phyloP scores from a whole-genome alignment of 352 stramenopile genomes.

The Thraustochytrium striatum region DNA sequence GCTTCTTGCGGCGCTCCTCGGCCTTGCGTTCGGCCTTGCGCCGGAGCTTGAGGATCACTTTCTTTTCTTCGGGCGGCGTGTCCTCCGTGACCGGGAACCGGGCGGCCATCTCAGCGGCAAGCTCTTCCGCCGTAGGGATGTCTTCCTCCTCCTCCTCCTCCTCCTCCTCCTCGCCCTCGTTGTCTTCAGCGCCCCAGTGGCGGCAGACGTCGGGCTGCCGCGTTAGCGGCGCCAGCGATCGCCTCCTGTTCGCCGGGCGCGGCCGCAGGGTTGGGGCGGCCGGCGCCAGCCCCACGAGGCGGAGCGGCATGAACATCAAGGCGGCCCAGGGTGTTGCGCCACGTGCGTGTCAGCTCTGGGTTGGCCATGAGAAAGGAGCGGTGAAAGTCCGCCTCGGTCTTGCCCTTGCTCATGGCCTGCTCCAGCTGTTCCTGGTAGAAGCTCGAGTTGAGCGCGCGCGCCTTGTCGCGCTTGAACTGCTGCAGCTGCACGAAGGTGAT shows the following conservation, averaged over 20 bases:
- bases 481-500: neutral
- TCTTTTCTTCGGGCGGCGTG: neutral
- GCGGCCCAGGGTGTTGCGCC: slow-evolving; percentile 15
- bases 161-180: neutral
- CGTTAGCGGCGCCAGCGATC: neutral
- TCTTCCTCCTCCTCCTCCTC: neutral
- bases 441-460: neutral
- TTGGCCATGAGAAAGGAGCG: slow-evolving; percentile 16
- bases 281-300: neutral
- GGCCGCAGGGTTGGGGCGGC: neutral
- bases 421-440: slow-evolving; percentile 5
- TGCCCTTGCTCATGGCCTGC: neutral
- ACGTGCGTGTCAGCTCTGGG: neutral
- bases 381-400: slow-evolving; percentile 10
- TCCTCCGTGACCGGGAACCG: neutral
- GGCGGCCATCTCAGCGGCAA: neutral
- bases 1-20: neutral
- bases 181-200: neutral
- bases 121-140: neutral
- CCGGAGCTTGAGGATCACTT: neutral
- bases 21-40: neutral
- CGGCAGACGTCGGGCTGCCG: neutral
- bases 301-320: neutral
- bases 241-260: too few species aligned
- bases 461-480: slow-evolving; percentile 4